Evolutionary conservation across 2,329 filamentous ascomycete species (phyloP).

Genomic region (Colletotrichum spinosum): DNA sequence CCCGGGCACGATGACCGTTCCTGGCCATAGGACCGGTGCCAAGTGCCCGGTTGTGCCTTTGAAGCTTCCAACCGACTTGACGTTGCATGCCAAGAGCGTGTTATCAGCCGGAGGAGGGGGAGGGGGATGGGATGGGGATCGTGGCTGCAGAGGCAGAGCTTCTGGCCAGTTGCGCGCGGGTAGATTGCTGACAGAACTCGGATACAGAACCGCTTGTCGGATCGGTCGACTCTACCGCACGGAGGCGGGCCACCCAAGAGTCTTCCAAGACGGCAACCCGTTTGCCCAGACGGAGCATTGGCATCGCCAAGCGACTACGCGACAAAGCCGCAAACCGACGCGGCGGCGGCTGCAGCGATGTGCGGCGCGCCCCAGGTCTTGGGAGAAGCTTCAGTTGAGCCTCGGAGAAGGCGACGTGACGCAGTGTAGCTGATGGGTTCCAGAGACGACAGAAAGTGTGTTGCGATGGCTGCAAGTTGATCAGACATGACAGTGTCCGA

Average conservation of each 20-base stretch:
- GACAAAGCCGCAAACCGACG: constrained; percentile 17
- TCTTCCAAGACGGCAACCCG: constrained; percentile 33
- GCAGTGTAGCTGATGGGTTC: background rate
- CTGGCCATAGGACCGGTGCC: constrained; percentile 17
- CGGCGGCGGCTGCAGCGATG: background rate
- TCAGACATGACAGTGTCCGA: background rate
- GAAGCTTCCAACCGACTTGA: constrained; percentile 1
- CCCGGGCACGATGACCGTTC: constrained; percentile 15
- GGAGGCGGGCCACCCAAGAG: constrained; percentile 9
- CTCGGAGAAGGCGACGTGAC: background rate
- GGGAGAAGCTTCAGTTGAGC: constrained; percentile 5
- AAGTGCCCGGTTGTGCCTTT: background rate
- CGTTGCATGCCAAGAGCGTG: constrained; percentile 23
- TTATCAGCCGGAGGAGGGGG: background rate
- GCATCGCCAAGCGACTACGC: constrained; percentile 27
- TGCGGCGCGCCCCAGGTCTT: constrained; percentile 1
- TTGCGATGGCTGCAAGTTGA: background rate
- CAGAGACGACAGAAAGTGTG: too few species aligned
- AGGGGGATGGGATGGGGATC: background rate
- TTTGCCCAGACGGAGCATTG: constrained; percentile 33
- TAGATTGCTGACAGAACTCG: too few species aligned
- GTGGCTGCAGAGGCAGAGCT: too few species aligned
- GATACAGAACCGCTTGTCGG: too few species aligned
- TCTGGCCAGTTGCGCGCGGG: too few species aligned
- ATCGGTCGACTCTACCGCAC: too few species aligned